A percentile compares a stretch with the other conserved stretches of the same genome.
These are phyloP conservation scores for Epichloe scottii DNA, from an alignment of 2,329 filamentous ascomycete species.

Conservation along the genomic window DNA sequence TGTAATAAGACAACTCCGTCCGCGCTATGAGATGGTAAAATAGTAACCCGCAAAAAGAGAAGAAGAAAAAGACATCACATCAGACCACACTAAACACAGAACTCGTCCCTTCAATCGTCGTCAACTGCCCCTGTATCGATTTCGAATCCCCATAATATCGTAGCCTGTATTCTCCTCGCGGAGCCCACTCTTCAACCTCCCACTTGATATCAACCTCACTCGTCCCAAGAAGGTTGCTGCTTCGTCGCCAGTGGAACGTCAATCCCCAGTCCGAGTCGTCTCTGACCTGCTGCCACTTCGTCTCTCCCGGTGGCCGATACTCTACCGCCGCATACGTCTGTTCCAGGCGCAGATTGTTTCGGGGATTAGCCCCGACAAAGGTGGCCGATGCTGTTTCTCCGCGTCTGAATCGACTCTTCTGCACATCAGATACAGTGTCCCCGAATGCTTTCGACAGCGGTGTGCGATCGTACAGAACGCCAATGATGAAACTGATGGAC, in stretches of 20 bases:
- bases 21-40: background rate
- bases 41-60: background rate
- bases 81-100: constrained; percentile 29
- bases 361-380: constrained; percentile 78
- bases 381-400: constrained; percentile 51
- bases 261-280: constrained; percentile 74
- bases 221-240: constrained; percentile 54
- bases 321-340: constrained; percentile 69
- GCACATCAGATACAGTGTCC: constrained; percentile 43
- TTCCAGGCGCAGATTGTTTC: constrained; percentile 72
- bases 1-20: background rate
- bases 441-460: constrained; percentile 58
- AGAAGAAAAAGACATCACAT: background rate
- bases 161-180: constrained; percentile 57
- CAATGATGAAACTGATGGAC: constrained; percentile 66
- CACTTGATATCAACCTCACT: constrained; percentile 67
- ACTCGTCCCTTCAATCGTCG: constrained; percentile 56
- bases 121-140: constrained; percentile 44
- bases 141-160: constrained; percentile 76
- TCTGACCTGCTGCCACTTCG: constrained; percentile 52
- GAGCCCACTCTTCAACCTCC: constrained; percentile 55
- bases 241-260: constrained; percentile 67
- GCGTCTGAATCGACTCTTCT: constrained; percentile 32
- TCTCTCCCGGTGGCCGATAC: constrained; percentile 13
- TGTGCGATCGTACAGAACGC: constrained; percentile 60